Evolutionary conservation across 495 filamentous ascomycete genomes (phyloP).

Genomic region (Astrothelium subdiscretum): DNA sequence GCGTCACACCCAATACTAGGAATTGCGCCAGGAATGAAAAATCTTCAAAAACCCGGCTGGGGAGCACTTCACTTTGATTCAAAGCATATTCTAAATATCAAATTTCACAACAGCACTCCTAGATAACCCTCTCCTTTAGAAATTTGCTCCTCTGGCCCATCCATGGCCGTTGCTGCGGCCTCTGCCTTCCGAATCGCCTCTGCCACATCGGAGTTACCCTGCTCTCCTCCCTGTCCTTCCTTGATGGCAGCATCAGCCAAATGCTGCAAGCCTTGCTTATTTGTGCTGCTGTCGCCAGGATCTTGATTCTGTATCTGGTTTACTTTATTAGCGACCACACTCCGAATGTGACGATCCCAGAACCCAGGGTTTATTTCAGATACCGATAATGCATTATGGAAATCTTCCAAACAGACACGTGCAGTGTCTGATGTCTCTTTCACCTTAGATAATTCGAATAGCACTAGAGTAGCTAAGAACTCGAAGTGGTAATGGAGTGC

Average conservation of each 20-base stretch:
- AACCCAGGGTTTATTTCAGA: neutral
- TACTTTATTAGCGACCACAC: neutral
- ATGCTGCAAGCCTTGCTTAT: slow-evolving; percentile 3
- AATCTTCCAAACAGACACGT: neutral
- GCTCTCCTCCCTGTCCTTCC: slow-evolving; percentile 1
- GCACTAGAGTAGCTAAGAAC: neutral
- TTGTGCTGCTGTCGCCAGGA: neutral
- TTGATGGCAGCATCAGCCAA: slow-evolving; percentile 6
- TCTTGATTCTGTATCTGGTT: neutral
- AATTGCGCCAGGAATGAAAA: too few relatives aligned
- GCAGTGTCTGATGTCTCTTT: neutral
- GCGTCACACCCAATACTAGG: too few relatives aligned
- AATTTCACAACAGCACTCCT: neutral
- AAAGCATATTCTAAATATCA: too few relatives aligned
- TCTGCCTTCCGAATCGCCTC: neutral
- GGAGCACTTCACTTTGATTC: too few relatives aligned
- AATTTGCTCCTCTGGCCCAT: neutral
- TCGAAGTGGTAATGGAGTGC: neutral
- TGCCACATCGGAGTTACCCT: neutral
- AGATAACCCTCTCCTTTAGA: neutral
- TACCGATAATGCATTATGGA: neutral
- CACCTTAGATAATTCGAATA: neutral
- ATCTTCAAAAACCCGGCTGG: too few relatives aligned
- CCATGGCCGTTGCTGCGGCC: neutral
- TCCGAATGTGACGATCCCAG: neutral